phyloP scores from a whole-genome alignment of 257 asterid genomes.

The Coffea eugenioides region DNA sequence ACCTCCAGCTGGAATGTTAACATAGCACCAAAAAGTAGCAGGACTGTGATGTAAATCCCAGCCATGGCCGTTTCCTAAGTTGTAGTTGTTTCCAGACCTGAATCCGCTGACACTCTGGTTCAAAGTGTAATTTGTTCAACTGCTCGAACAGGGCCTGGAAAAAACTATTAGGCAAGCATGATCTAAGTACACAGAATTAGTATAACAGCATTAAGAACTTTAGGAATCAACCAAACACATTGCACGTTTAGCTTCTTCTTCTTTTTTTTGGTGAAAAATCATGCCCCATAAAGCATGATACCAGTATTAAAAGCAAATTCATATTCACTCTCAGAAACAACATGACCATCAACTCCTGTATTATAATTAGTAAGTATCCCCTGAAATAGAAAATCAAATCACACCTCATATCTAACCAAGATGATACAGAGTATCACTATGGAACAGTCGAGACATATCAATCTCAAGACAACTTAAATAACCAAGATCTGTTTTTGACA shows the following conservation, averaged over 20 bases:
- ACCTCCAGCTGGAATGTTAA: constrained; percentile 5
- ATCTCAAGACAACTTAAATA: not conserved
- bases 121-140: not conserved
- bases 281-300: not conserved
- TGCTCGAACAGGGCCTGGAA: not conserved
- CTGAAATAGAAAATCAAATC: no score
- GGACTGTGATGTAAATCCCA: not conserved
- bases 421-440: not conserved
- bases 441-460: not conserved
- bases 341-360: not conserved
- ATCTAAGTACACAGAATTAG: not conserved
- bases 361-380: not conserved
- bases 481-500: not conserved
- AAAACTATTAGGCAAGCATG: not conserved
- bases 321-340: not conserved
- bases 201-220: no score
- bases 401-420: not conserved
- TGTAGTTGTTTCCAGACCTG: not conserved
- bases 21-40: not conserved
- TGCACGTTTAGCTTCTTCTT: no score
- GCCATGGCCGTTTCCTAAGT: not conserved
- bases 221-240: no score
- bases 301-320: not conserved
- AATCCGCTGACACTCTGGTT: not conserved
- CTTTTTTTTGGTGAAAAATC: not conserved